Evolutionary conservation across 2,329 filamentous ascomycete genomes (phyloP).

Genomic region (Exophiala sp.): DNA sequence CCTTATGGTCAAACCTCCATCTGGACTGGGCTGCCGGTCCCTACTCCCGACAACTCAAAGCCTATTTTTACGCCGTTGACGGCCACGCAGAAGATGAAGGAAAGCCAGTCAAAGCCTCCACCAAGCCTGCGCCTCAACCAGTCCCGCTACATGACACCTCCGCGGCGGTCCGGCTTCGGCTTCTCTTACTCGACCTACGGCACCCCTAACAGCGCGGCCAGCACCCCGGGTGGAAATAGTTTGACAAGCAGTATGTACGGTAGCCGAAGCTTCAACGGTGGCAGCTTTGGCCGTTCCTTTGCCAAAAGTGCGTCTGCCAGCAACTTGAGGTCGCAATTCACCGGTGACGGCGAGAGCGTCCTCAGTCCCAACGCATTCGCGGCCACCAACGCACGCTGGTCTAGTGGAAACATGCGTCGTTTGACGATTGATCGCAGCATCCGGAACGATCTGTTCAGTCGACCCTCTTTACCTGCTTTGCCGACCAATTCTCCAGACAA

Average conservation of each 20-base stretch:
- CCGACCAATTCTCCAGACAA: slow-evolving; percentile 34
- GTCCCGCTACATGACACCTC: slow-evolving; percentile 75
- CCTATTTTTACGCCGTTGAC: slow-evolving; percentile 86
- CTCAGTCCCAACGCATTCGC: slow-evolving; percentile 80
- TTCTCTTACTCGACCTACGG: slow-evolving; percentile 92
- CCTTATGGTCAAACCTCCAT: slow-evolving; percentile 86
- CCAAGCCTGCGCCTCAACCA: slow-evolving; percentile 49
- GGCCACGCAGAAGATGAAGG: slow-evolving; percentile 67
- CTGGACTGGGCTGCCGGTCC: slow-evolving; percentile 64
- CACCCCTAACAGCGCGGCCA: slow-evolving; percentile 65
- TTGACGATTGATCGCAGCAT: slow-evolving; percentile 86
- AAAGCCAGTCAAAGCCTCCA: slow-evolving; percentile 49
- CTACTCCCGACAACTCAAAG: slow-evolving; percentile 65
- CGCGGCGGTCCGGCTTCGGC: slow-evolving; percentile 74
- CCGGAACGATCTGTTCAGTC: slow-evolving; percentile 57
- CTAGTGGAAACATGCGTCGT: slow-evolving; percentile 72
- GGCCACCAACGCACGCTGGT: slow-evolving; percentile 58
- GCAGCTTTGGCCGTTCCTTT: slow-evolving; percentile 65
- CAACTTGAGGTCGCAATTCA: slow-evolving; percentile 76
- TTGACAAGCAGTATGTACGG: slow-evolving; percentile 37
- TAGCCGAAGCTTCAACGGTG: slow-evolving; percentile 36
- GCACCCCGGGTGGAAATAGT: slow-evolving; percentile 55
- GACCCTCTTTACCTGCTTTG: slow-evolving; percentile 33
- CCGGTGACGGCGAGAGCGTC: slow-evolving; percentile 67
- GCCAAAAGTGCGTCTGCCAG: slow-evolving; percentile 85